Evolutionary conservation across 176 grass and related monocot genomes (phyloP), one percentile per base, ranked within the genome.

Genomic region (Tillandsia fasciculata): DNA sequence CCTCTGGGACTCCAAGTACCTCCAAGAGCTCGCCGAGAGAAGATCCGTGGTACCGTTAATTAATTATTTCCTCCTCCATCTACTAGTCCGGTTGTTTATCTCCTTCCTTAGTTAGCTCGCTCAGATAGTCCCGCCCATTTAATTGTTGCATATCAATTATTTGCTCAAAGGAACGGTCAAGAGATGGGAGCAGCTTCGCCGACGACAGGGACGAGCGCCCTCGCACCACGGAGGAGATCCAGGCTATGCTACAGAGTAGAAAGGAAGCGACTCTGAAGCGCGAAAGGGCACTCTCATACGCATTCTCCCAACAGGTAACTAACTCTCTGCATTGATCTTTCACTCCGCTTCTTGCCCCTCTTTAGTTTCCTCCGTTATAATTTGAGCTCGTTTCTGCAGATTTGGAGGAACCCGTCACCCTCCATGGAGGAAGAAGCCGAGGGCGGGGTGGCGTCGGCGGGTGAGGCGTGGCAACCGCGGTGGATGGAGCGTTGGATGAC

Each of bases 141-240:
- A 12, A 33, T 26, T 26, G 47, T 48, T 29, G 2, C 15, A 2
- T 47, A 17, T 73, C n/a, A 2, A 69, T 29, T 17, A 26, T 28
- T 26, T 13, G 64, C 9, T 50, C 9, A 57, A 57, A 89, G 86
- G 78, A 91, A 53, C 81, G 82, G 48, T 99, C 94, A 14, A 77
- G 94, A 48, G 94, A 99, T 13, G 94, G 87, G 17, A 93, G 89
- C 72, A 93, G 75, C 81, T 84, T 88, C 52, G 84, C 84, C n/a
- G 89, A 99, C 54, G 84, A 93, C 68, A 90, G 94, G 89, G 94
- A 99, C 12, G 84, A 99, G 73, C 79, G 84, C 68, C 84, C 89
- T 27, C 72, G 80, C 63, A 99, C 89, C 5, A 88, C 93, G 14
- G 87, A 93, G 78, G 94, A 99, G 71, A 99, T 99, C 81, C 94